Conservation (phyloP, 352 stramenopile genomes). For the Phytopythium sindhum region DNA sequence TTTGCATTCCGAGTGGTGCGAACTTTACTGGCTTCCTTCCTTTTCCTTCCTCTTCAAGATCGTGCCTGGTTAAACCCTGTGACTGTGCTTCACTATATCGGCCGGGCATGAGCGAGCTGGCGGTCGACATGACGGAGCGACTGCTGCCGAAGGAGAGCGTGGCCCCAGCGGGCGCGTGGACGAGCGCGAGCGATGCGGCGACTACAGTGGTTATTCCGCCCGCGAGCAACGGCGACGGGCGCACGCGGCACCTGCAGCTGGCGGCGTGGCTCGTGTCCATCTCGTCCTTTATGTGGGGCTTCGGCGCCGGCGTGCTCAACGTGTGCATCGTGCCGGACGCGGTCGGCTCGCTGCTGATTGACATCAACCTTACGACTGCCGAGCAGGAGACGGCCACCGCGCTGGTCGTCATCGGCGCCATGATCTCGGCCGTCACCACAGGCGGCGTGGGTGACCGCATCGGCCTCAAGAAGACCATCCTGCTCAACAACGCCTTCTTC, state of each 20-base stretch:
- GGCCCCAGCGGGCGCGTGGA: constrained; percentile 6
- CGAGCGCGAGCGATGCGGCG: neutral
- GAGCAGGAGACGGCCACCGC: constrained; percentile 76
- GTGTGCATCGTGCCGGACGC: constrained; percentile 77
- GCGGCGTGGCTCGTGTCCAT: constrained; percentile 61
- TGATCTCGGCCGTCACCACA: constrained; percentile 57
- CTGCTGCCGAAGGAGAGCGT: constrained; percentile 22
- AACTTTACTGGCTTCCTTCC: neutral
- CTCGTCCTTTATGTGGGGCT: constrained; percentile 82
- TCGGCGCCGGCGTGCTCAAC: constrained; percentile 64
- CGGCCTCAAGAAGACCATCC: constrained; percentile 62
- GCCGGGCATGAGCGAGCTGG: constrained; percentile 10
- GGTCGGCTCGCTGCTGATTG: constrained; percentile 59
- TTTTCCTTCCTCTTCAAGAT: neutral
- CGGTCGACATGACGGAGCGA: constrained; percentile 36
- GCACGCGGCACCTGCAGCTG: constrained; percentile 37
- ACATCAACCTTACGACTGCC: constrained; percentile 67
- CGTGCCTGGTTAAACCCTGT: neutral
- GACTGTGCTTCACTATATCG: neutral
- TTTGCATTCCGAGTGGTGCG: neutral
- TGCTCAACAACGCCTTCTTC: constrained; percentile 76
- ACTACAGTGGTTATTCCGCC: neutral
- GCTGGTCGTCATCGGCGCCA: constrained; percentile 67
- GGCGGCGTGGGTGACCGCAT: constrained; percentile 49
- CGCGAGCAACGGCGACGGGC: neutral